phyloP scores from a whole-genome alignment of 2,329 filamentous ascomycete genomes.

The Blastomyces silverae region DNA sequence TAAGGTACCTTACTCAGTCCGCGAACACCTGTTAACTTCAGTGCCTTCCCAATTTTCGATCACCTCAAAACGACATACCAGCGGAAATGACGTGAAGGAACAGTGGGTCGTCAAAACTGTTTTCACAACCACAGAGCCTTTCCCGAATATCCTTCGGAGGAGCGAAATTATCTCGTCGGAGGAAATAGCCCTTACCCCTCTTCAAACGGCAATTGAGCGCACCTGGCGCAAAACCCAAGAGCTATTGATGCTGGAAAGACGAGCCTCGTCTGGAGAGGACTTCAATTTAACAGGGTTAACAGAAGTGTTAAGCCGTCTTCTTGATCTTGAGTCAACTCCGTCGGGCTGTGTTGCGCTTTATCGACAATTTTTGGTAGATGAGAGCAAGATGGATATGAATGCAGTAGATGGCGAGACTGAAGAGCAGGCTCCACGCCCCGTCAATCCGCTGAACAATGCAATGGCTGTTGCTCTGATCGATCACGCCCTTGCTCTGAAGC shows the following conservation, averaged over 20 bases:
- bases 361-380: conserved; percentile 61
- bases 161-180: conserved; percentile 72
- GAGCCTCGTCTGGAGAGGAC: conserved; percentile 64
- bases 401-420: conserved; percentile 41
- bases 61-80: conserved; percentile 63
- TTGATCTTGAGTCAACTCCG: conserved; percentile 65
- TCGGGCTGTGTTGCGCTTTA: conserved; percentile 75
- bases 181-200: conserved; percentile 60
- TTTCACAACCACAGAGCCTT: conserved; percentile 75
- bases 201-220: conserved; percentile 85
- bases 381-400: conserved; percentile 21
- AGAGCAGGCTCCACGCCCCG: conserved; percentile 43
- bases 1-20: conserved; percentile 71
- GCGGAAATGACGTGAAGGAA: conserved; percentile 58
- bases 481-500: conserved; percentile 79
- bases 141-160: conserved; percentile 82
- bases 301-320: conserved; percentile 68
- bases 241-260: conserved; percentile 67
- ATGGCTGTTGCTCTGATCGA: conserved; percentile 81
- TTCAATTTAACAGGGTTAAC: conserved; percentile 61
- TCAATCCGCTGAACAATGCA: conserved; percentile 61
- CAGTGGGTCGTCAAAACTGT: conserved; percentile 78
- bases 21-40: conserved; percentile 78
- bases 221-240: conserved; percentile 88
- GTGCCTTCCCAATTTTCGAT: conserved; percentile 73